phyloP scores from a whole-genome alignment of 805 yeast species.

The Spathaspora boniae region DNA sequence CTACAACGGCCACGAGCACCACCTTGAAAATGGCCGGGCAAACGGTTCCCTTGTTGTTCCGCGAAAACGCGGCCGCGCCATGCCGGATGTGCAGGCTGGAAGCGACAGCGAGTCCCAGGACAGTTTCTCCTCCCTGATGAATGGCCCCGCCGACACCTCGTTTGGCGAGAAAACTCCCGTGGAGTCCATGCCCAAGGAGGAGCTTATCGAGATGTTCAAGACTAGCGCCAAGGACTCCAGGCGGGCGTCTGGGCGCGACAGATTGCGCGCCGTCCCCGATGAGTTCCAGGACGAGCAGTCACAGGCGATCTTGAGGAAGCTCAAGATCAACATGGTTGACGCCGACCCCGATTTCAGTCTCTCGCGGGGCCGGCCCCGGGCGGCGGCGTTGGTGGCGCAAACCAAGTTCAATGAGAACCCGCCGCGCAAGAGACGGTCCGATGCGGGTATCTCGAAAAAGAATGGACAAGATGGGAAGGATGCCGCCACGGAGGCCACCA shows the following conservation, averaged over 20 bases:
- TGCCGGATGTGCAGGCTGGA: no score
- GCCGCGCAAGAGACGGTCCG: neutral
- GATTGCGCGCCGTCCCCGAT: neutral
- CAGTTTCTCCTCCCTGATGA: no score
- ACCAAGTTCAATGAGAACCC: neutral
- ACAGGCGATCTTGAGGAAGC: slow-evolving; percentile 2
- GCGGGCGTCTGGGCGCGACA: neutral
- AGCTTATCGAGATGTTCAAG: slow-evolving; percentile 20
- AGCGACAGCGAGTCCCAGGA: no score
- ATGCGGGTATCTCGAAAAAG: neutral
- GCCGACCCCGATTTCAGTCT: slow-evolving; percentile 4
- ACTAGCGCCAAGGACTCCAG: neutral
- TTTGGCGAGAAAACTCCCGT: neutral
- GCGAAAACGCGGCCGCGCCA: no score
- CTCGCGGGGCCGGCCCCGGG: slow-evolving; percentile 1
- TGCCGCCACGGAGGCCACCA: neutral
- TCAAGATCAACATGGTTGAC: slow-evolving; percentile 7
- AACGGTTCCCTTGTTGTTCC: no score
- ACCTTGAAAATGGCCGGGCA: no score
- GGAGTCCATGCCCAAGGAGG: slow-evolving; percentile 12
- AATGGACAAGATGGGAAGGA: neutral
- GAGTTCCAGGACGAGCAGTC: slow-evolving; percentile 1
- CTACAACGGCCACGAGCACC: no score
- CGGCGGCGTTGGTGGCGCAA: slow-evolving; percentile 3
- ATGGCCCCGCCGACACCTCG: neutral